Base-by-base conservation (phyloP, 2,329 filamentous ascomycete genomes). In the Lizonia empirigonia region DNA sequence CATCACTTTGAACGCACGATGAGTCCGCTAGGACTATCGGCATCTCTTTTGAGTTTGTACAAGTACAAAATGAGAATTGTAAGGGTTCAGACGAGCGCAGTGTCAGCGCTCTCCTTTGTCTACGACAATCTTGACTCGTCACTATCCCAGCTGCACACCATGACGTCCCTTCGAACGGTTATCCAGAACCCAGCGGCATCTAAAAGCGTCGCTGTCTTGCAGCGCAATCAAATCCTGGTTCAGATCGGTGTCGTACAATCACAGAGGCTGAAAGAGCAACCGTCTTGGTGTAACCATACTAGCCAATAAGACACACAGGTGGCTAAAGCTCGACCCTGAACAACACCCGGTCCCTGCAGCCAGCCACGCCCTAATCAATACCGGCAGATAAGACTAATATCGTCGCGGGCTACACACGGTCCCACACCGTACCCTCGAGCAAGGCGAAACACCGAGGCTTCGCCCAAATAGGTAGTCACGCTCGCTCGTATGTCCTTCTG, bases 191-290 rank as follows among this genome's bases (percentile, higher is more conserved):
- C 40, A 45, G 26, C 26, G 22, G 42, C 26, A 37, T 30, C 36
- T 33, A 32, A 33, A 37, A 33, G 15, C 36, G 27, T 35, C 30
- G 37, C n/a, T 47, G 44, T 52, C 49, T 52, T 42, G 20, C 18
- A 42, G 38, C n/a, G 49, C 44, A 44, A 47, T 38, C 20, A 39
- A 27, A 29, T 24, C 10, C 6, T 34, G 37, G 18, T 42, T 52
- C n/a, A 47, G 20, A 38, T 47, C 18, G 16, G 24, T 41, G 49
- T 52, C 1, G 44, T 30, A 47, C 49, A 44, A 34, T 30, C 23
- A 37, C 20, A 41, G 49, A 51, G 49, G 49, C 49, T 46, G 49
- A 51, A 51, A 19, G 32, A 41, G 49, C 30, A 34, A 34, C 15
- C 41, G 37, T 46, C 19, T 7, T 24, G 2, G 42, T 46, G 44